phyloP scores from a whole-genome alignment of 2,329 filamentous ascomycete species.

The Amylocarpus encephaloides region DNA sequence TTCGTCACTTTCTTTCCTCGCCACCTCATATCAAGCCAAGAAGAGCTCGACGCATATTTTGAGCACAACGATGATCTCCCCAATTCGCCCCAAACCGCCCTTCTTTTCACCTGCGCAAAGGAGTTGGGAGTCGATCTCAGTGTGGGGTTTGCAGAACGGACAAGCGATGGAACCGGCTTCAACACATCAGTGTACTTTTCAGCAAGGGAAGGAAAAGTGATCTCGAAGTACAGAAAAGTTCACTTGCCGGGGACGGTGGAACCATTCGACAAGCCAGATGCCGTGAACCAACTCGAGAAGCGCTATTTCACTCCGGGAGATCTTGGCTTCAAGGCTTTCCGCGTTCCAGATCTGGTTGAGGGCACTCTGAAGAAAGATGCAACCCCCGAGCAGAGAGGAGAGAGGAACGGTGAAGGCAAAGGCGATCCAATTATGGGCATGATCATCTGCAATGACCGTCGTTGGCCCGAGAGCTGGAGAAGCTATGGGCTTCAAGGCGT shows the following conservation, averaged over 20 bases:
- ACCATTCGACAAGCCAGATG: conserved; percentile 41
- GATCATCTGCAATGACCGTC: conserved; percentile 50
- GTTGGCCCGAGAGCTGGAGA: conserved; percentile 49
- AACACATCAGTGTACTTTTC: conserved; percentile 49
- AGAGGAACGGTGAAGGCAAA: conserved; percentile 23
- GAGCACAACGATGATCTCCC: conserved; percentile 41
- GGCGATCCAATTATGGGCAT: conserved; percentile 48
- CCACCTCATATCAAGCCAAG: conserved; percentile 39
- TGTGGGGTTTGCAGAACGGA: conserved; percentile 47
- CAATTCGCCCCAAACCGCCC: conserved; percentile 38
- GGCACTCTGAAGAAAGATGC: conserved; percentile 33
- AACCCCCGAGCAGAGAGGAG: conserved; percentile 9
- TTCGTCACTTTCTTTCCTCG: conserved; percentile 53
- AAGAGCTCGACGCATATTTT: conserved; percentile 43
- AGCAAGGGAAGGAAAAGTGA: conserved; percentile 34
- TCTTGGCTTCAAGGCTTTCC: conserved; percentile 47
- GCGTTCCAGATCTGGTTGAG: conserved; percentile 40
- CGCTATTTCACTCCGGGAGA: conserved; percentile 47
- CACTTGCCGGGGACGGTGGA: conserved; percentile 49
- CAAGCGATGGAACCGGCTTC: conserved; percentile 39
- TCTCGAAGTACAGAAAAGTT: conserved; percentile 49
- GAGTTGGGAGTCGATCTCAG: conserved; percentile 43
- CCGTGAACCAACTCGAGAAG: conserved; percentile 50
- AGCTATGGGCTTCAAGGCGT: conserved; percentile 45
- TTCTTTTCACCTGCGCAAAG: conserved; percentile 44